Base-by-base conservation (phyloP, 805 yeast genomes). In the Nakazawaea ambrosiae region DNA sequence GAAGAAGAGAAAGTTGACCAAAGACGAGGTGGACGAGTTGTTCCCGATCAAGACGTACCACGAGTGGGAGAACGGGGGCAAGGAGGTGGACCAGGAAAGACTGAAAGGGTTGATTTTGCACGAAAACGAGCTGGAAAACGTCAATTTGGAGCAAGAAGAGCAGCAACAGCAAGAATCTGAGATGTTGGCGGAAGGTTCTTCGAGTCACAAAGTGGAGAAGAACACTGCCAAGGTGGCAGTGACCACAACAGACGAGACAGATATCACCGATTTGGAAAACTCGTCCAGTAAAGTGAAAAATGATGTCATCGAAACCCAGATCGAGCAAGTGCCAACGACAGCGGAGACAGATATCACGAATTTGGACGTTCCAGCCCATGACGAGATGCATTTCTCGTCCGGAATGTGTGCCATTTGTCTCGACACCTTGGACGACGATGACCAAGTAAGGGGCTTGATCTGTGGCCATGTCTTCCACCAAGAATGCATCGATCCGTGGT, bases 381-480 rank as follows among this genome's bases (percentile, higher is more conserved):
- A 47, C 6, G 51, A 58, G 33, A 54, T 59, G 19, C 84, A 78
- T 48, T 78, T 63, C 48, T 70, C 77, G 27, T 75, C 83, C 1
- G 92, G 88, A 9, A 56, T 71, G 1, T 84, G 95, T 64, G 88
- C 90, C 10, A 80, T 84, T 45, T 84, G 95, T 55, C 65, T 85
- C 25, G 94, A 84, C 28, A 55, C 62, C 4, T 66, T 81, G 38
- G 81, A 75, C 45, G 70, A 70, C 34, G 77, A 69, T 11, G 86
- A 81, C 36, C 52, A 56, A 1, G 86, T 85, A 2, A 71, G 95
- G 34, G 86, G 86, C 0, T 65, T 86, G 31, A 63, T 82, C 9
- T 85, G 95, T 60, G 87, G 88, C 3, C 95, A 85, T 57, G 87
- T 81, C 2, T 85, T 78, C 68, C 95, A 85, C 51, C 66, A 78